phyloP scores from a whole-genome alignment of 441 rosid species.

The Biscutella laevigata region DNA sequence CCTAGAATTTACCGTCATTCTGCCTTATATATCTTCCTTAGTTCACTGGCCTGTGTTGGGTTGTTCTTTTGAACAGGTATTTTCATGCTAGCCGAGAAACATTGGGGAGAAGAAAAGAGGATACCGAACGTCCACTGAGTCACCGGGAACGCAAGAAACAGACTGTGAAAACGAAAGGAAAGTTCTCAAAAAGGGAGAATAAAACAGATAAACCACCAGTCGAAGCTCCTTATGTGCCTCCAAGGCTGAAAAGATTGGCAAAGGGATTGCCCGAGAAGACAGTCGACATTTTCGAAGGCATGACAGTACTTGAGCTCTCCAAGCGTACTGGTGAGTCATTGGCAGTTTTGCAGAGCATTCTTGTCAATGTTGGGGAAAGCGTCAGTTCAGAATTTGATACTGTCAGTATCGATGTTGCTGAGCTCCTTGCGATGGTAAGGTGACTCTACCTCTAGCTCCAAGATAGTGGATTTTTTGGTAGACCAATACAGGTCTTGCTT shows the following conservation, averaged over 20 bases:
- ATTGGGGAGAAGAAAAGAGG: slow-evolving; percentile 39
- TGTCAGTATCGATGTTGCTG: slow-evolving; percentile 72
- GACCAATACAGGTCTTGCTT: not conserved
- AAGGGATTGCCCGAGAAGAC: slow-evolving; percentile 51
- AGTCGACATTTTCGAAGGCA: slow-evolving; percentile 76
- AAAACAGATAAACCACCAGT: slow-evolving; percentile 34
- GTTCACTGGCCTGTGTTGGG: not conserved
- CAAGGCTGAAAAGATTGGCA: slow-evolving; percentile 41
- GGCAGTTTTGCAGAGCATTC: slow-evolving; percentile 56
- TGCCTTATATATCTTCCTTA: not conserved
- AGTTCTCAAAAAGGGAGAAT: slow-evolving; percentile 47
- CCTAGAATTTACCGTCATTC: not conserved
- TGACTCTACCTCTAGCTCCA: slow-evolving; percentile 2
- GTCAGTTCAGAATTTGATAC: slow-evolving; percentile 66
- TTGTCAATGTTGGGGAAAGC: slow-evolving; percentile 74
- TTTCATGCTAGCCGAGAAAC: slow-evolving; percentile 53
- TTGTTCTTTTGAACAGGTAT: slow-evolving; percentile 33
- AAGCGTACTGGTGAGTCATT: slow-evolving; percentile 56
- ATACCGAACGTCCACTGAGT: slow-evolving; percentile 36
- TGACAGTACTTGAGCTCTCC: slow-evolving; percentile 68
- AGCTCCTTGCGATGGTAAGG: slow-evolving; percentile 79
- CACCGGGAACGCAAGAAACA: slow-evolving; percentile 33
- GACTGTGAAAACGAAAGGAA: slow-evolving; percentile 35
- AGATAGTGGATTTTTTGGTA: not conserved
- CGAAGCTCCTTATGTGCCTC: slow-evolving; percentile 70